A percentile compares a stretch with the other conserved stretches of the same genome.
Evolutionary conservation across 1,284 basidiomycete species (phyloP).

Genomic region (Tilletia caries): DNA sequence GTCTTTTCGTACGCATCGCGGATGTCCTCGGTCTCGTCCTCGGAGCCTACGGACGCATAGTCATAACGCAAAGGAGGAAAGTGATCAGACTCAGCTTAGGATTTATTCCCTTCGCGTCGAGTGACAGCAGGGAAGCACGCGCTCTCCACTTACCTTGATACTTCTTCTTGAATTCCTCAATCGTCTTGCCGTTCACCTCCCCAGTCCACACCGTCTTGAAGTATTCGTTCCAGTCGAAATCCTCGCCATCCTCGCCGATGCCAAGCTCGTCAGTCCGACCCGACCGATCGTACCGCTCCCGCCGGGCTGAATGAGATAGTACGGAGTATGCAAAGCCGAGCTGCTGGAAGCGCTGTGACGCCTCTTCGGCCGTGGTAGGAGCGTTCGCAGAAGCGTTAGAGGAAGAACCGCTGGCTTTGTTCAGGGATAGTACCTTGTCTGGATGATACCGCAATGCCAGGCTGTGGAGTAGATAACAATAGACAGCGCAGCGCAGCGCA

Average conservation of each 20-base stretch:
- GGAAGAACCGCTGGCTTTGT: constrained; percentile 16
- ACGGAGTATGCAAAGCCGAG: constrained; percentile 52
- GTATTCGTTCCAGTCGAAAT: constrained; percentile 54
- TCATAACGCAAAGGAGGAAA: too few species aligned
- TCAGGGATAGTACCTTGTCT: constrained; percentile 42
- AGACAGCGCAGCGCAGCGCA: not conserved
- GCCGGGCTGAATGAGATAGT: constrained; percentile 40
- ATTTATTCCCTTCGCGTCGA: too few species aligned
- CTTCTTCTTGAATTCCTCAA: constrained; percentile 44
- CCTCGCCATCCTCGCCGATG: constrained; percentile 39
- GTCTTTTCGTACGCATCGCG: constrained; percentile 37
- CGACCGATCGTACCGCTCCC: constrained; percentile 47
- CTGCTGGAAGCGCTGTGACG: constrained; percentile 44
- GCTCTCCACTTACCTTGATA: constrained; percentile 33
- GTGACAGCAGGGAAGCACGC: too few species aligned
- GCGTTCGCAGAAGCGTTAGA: not conserved
- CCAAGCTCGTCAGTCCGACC: constrained; percentile 46
- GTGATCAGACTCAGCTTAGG: too few species aligned
- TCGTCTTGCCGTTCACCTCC: constrained; percentile 41
- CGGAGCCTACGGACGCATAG: constrained; percentile 24
- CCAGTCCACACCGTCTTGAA: constrained; percentile 51
- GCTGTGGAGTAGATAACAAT: constrained; percentile 25
- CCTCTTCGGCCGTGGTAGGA: constrained; percentile 24
- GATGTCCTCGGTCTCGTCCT: constrained; percentile 47
- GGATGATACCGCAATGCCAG: constrained; percentile 51